A percentile compares a stretch with the other conserved stretches of the same genome.
phyloP scores from a whole-genome alignment of 129 eudicot genomes.

The Lactuca sativa region DNA sequence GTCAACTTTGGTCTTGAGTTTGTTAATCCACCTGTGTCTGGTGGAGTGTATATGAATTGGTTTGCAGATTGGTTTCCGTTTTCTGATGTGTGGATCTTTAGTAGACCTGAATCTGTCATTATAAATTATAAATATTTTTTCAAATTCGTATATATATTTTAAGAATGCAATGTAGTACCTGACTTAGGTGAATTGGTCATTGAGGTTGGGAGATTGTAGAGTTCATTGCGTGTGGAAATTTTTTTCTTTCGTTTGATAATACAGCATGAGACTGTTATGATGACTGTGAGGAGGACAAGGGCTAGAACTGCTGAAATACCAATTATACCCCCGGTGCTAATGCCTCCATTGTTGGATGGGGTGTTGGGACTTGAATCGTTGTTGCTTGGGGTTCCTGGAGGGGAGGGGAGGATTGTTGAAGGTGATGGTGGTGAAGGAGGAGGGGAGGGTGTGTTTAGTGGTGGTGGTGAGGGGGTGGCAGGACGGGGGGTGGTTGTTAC shows the following conservation, averaged over 20 bases:
- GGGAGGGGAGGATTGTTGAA: slow-evolving; percentile 31
- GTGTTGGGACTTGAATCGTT: slow-evolving; percentile 34
- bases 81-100: slow-evolving; percentile 37
- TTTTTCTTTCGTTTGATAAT: slow-evolving; percentile 43
- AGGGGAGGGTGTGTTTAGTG: slow-evolving; percentile 20
- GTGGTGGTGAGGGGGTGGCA: slow-evolving; percentile 28
- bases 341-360: slow-evolving; percentile 45
- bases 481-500: not conserved
- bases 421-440: slow-evolving; percentile 42
- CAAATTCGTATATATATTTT: not conserved
- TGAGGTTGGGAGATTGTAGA: slow-evolving; percentile 44
- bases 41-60: slow-evolving; percentile 34
- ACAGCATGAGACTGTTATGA: slow-evolving; percentile 42
- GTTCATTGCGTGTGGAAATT: slow-evolving; percentile 26
- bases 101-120: slow-evolving; percentile 54
- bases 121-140: not conserved
- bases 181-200: slow-evolving; percentile 48
- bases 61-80: slow-evolving; percentile 33
- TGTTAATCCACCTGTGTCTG: slow-evolving; percentile 48
- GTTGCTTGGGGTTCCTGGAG: slow-evolving; percentile 35
- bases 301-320: slow-evolving; percentile 49
- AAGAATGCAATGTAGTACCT: slow-evolving; percentile 35
- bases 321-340: slow-evolving; percentile 43
- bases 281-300: slow-evolving; percentile 38
- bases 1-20: slow-evolving; percentile 59